Evolutionary conservation across 2,329 filamentous ascomycete genomes (phyloP).

Genomic region (Alternaria ethzedia): DNA sequence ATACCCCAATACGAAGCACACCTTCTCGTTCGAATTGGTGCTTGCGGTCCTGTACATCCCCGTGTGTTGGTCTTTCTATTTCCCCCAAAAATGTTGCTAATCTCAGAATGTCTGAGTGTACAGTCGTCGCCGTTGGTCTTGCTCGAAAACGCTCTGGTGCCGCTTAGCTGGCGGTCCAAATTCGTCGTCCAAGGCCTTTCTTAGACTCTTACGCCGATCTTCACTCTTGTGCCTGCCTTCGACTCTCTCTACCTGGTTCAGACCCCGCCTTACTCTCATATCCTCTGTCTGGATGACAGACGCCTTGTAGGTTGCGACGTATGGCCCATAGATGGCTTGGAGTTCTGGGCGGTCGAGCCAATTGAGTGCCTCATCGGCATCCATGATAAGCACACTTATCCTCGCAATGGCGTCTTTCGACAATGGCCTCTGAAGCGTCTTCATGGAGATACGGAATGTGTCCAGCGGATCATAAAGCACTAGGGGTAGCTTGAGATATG

Average conservation of each 20-base stretch:
- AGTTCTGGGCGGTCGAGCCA: neutral
- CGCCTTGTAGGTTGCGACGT: neutral
- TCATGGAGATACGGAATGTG: neutral
- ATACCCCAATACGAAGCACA: conserved; percentile 11
- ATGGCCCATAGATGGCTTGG: neutral
- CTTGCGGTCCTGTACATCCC: too few relatives aligned
- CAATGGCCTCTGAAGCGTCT: neutral
- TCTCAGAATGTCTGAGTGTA: too few relatives aligned
- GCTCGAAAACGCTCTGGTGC: neutral
- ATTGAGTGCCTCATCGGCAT: neutral
- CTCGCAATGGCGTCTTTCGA: neutral
- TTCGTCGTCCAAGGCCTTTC: neutral
- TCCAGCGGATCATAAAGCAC: neutral
- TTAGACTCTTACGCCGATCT: neutral
- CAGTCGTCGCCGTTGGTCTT: too few relatives aligned
- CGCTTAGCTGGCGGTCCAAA: neutral
- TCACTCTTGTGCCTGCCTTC: neutral
- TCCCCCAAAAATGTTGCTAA: too few relatives aligned
- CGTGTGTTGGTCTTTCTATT: too few relatives aligned
- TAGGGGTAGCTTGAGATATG: neutral
- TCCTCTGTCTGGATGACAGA: neutral
- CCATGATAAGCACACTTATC: neutral
- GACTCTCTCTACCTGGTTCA: neutral
- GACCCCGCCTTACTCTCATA: neutral
- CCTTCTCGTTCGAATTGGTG: neutral